These are phyloP conservation scores for Paraphoma chrysanthemicola DNA, from an alignment of 2,329 filamentous ascomycete species.

Conservation along the genomic window DNA sequence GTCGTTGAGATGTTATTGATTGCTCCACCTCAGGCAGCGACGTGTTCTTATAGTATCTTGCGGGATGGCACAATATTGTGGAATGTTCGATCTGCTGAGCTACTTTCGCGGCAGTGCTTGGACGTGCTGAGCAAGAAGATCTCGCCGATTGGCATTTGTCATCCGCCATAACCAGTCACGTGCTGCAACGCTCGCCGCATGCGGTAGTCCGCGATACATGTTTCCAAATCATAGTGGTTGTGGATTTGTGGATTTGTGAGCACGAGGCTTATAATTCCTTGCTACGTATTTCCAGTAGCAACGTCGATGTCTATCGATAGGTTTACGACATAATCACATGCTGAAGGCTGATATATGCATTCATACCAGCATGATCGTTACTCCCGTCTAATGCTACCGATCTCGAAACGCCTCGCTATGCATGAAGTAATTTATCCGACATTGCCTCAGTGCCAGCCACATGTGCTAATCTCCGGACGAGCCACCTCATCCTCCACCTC, in stretches of 20 bases:
- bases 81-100: conserved; percentile 25
- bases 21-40: not conserved
- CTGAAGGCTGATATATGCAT: not conserved
- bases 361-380: not conserved
- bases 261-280: not conserved
- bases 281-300: not conserved
- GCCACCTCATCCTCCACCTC: conserved; percentile 53
- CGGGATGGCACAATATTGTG: conserved; percentile 19
- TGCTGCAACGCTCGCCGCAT: conserved; percentile 10
- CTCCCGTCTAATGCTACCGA: not conserved
- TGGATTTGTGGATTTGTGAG: not conserved
- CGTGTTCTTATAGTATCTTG: not conserved
- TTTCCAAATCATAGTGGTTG: not conserved
- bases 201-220: conserved; percentile 6
- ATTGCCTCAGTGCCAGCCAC: not conserved
- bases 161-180: conserved; percentile 15
- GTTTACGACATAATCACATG: not conserved
- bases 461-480: not conserved
- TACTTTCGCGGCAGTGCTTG: conserved; percentile 11
- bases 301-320: not conserved
- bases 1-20: not conserved
- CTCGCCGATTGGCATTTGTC: conserved; percentile 29
- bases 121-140: conserved; percentile 1
- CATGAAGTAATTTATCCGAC: not conserved
- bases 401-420: conserved; percentile 25